Conservation (phyloP, 2,329 filamentous ascomycete species). For the Rutstroemia sp. region DNA sequence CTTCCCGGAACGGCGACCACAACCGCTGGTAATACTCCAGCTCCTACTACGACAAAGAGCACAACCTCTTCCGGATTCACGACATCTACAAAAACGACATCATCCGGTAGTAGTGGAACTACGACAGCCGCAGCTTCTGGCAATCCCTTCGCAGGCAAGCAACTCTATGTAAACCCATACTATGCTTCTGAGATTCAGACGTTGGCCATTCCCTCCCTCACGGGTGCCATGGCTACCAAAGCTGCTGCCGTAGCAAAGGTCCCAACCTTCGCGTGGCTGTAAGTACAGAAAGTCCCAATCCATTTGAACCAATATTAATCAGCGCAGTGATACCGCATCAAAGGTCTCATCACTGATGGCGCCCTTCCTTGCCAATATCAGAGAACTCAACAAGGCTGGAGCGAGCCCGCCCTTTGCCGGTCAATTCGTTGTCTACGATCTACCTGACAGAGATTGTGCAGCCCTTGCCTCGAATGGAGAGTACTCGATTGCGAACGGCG, state of each 20-base stretch:
- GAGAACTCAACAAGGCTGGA: constrained; percentile 39
- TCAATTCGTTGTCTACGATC: constrained; percentile 54
- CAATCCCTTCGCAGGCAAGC: constrained; percentile 43
- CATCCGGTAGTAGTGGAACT: constrained; percentile 13
- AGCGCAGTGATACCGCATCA: constrained; percentile 34
- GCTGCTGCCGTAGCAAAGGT: constrained; percentile 41
- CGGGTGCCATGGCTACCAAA: constrained; percentile 45
- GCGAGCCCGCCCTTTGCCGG: constrained; percentile 39
- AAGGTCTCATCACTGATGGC: constrained; percentile 43
- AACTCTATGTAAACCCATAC: constrained; percentile 44
- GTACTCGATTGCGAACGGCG: constrained; percentile 43
- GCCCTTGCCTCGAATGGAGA: constrained; percentile 58
- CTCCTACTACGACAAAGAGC: constrained; percentile 5
- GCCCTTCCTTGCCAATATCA: constrained; percentile 40
- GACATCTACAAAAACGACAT: constrained; percentile 9
- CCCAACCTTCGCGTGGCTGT: constrained; percentile 46
- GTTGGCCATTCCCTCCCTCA: constrained; percentile 55
- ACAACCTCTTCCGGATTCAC: constrained; percentile 11
- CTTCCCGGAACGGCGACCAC: constrained; percentile 19
- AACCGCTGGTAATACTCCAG: constrained; percentile 14
- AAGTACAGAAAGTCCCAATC: constrained; percentile 20
- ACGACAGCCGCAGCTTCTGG: constrained; percentile 36
- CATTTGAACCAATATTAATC: neutral
- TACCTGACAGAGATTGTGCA: constrained; percentile 57
- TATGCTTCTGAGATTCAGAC: constrained; percentile 45